Base-by-base conservation (phyloP, 2,329 filamentous ascomycete species). In the Helotiales sp. region DNA sequence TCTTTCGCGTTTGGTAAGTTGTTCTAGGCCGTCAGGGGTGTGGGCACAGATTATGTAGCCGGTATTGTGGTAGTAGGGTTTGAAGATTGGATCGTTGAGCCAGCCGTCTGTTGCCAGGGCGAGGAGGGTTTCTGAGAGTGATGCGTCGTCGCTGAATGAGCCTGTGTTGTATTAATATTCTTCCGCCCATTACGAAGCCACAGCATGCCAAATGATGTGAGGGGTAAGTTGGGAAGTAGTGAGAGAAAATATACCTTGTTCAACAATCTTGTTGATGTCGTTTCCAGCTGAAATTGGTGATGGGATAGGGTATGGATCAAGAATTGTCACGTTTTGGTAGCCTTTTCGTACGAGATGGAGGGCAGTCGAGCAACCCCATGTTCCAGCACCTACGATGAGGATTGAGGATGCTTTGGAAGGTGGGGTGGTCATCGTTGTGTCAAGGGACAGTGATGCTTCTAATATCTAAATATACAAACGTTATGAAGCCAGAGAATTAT, bases 241-340 rank as follows among this genome's bases (percentile, higher is more conserved):
- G 15, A 19, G 52, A 25, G 34, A 24, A n/a, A n/a, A n/a, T 29
- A 22, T 49, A 58, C 62, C 64, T 66, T 66, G 44, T 57, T 66
- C 64, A 8, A 86, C 74, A 55, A 86, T 85, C 69, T 86, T 86
- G 67, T 86, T 86, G 25, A 86, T 66, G 61, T 86, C 82, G 58
- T 83, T 82, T 19, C 77, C 82, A 0, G 82, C 84, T 0, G 83
- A 84, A 64, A 71, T 72, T 70, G 54, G 71, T 65, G 57, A 67
- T 22, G 66, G 66, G 31, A 79, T 71, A 17, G 74, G 69, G 62
- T 81, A 76, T 60, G 73, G 73, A 63, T 83, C 80, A 31, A 82
- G 71, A 10, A 82, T 73, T 8, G 73, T 80, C 25, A 82, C 71
- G 58, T 77, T 71, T 5, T 19, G 70, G 64, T 81, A 82, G 3